Conservation (phyloP, 2,329 filamentous ascomycete species). For the Cercospora sp. region DNA sequence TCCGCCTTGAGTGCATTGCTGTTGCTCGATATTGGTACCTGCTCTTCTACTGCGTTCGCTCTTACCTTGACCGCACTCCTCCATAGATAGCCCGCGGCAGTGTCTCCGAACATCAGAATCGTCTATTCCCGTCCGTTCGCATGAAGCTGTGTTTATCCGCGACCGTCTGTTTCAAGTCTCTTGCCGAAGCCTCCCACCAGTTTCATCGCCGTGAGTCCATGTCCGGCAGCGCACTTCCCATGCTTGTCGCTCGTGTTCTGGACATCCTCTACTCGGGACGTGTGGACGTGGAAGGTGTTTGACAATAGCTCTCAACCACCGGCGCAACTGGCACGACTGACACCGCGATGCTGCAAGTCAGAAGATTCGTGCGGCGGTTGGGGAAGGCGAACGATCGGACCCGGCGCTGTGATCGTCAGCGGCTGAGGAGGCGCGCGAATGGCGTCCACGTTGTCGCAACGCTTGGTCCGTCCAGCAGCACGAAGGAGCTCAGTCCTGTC, state of each 20-base stretch:
- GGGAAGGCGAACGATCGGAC: neutral
- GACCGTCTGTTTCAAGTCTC: neutral
- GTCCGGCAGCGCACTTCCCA: neutral
- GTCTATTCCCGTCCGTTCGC: too few species aligned
- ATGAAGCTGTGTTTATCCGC: neutral
- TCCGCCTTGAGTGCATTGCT: slow-evolving; percentile 7
- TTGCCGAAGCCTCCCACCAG: neutral
- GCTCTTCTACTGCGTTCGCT: neutral
- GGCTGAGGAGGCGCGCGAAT: neutral
- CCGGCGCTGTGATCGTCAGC: neutral
- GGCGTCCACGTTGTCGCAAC: slow-evolving; percentile 7
- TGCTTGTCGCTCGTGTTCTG: neutral
- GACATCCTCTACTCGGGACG: neutral
- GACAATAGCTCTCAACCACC: neutral
- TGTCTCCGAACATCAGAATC: neutral
- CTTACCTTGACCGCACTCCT: neutral
- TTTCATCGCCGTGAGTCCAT: neutral
- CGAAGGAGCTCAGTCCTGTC: neutral
- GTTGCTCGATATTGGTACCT: neutral
- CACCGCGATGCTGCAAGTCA: neutral
- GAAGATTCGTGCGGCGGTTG: neutral
- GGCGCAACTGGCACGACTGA: neutral
- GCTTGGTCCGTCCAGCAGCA: neutral
- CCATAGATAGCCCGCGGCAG: neutral
- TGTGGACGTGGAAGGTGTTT: neutral